These are phyloP conservation scores for Halenospora varia DNA, from an alignment of 495 filamentous ascomycete genomes.

Conservation along the genomic window DNA sequence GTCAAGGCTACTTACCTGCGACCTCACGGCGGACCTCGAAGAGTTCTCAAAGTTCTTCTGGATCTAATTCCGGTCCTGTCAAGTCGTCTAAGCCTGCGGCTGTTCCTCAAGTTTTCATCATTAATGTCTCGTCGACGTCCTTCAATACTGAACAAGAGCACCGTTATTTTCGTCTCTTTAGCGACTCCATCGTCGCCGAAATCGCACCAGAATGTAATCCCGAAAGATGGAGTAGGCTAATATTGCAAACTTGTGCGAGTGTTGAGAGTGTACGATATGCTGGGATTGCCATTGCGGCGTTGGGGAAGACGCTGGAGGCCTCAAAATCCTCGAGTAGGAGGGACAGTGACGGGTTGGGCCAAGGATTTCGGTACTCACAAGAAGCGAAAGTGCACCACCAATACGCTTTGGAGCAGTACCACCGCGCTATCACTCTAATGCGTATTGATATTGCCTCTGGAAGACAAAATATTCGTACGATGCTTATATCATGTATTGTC, in stretches of 20 bases:
- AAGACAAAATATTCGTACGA: constrained; percentile 11
- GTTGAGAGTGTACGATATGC: constrained; percentile 60
- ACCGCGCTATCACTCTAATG: constrained; percentile 13
- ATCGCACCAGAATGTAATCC: constrained; percentile 57
- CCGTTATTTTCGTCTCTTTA: constrained; percentile 54
- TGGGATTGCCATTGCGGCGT: constrained; percentile 56
- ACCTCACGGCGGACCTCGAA: too few species aligned
- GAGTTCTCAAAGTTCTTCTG: too few species aligned
- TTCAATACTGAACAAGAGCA: constrained; percentile 38
- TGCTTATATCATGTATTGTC: constrained; percentile 14
- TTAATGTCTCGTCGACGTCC: not conserved
- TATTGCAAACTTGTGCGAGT: constrained; percentile 54
- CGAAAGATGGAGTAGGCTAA: constrained; percentile 52
- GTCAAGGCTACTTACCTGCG: too few species aligned
- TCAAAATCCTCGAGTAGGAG: not conserved
- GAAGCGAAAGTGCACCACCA: constrained; percentile 12
- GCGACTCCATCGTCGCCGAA: constrained; percentile 47
- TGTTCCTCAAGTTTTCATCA: too few species aligned
- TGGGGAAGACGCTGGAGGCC: constrained; percentile 45
- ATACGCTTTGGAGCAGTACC: constrained; percentile 12
- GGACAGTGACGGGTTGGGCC: not conserved
- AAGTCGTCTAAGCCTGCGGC: too few species aligned
- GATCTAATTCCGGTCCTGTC: too few species aligned
- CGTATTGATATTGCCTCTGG: constrained; percentile 3
- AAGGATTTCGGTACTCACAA: not conserved